These are phyloP conservation scores for Colletotrichum graminicola DNA, from an alignment of 2,329 filamentous ascomycete species.

Conservation along the genomic window DNA sequence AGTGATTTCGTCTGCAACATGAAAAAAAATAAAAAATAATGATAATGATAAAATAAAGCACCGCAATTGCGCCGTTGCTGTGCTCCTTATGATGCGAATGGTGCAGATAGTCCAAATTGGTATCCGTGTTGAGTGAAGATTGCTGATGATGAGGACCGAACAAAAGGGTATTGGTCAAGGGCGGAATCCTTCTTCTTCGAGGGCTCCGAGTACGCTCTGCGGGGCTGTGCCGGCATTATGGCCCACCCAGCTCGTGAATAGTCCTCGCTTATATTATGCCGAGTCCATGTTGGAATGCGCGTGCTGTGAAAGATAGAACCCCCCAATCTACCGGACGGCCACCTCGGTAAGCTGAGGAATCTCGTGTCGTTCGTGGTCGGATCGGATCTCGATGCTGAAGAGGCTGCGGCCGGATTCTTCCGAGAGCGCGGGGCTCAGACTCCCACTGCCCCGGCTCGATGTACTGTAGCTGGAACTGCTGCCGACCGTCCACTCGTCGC, in stretches of 20 bases:
- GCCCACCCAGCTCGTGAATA: conserved; percentile 6
- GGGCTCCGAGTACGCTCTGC: not conserved
- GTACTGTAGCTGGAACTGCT: conserved; percentile 80
- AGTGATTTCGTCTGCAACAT: conserved; percentile 34
- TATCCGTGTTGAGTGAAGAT: conserved; percentile 39
- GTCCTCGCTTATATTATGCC: not conserved
- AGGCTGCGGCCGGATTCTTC: conserved; percentile 51
- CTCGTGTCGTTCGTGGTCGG: conserved; percentile 53
- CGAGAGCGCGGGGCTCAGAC: conserved; percentile 61
- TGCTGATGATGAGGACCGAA: conserved; percentile 39
- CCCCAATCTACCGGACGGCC: conserved; percentile 52
- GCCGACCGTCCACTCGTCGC: conserved; percentile 91
- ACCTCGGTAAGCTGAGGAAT: conserved; percentile 58
- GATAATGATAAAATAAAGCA: conserved; percentile 26
- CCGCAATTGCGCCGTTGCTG: conserved; percentile 43
- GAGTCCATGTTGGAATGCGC: not conserved
- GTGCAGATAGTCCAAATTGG: conserved; percentile 41
- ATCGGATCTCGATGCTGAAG: conserved; percentile 51
- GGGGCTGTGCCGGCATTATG: not conserved
- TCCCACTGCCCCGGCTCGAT: conserved; percentile 50
- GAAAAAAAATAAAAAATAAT: not conserved
- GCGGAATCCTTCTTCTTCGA: not conserved
- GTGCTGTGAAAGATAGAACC: conserved; percentile 43
- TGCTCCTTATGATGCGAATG: conserved; percentile 44
- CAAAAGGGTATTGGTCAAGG: conserved; percentile 8